Evolutionary conservation across 1,139 yeast species (phyloP), one percentile per base, ranked within the genome.

Genomic region (Suhomyces guaymorum): DNA sequence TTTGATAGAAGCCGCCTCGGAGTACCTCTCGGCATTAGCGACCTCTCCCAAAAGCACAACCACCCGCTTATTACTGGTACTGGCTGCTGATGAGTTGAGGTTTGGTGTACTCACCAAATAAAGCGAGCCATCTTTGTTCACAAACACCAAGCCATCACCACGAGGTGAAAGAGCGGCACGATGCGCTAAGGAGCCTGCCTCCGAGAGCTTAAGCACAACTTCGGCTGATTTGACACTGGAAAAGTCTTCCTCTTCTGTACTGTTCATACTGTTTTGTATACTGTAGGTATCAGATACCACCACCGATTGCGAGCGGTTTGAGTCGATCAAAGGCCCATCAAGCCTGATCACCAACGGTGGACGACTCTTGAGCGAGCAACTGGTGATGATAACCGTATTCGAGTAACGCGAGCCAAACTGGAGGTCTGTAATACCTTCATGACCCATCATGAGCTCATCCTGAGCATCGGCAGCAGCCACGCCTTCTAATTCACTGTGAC

Each of bases 341-440:
- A 70, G 49, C 18, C 64, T 46, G 7, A 66, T 48, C 26, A 70
- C 59, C 12, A 64, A 41, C 1, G 74, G 67, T 1, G 73, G 72
- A 20, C 67, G 45, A 31, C 51, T 50, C 26, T 60, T 64, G 34
- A 69, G 53, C 2, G 72, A 62, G 32, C 72, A 65, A 7, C 68
- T 61, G 0, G 73, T 55, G 10, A 68, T 44, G 5, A 70, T 48
- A 5, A 70, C 45, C 10, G 70, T 60, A 43, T 68, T 68, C 24
- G 70, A 55, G 31, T 40, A 44, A 10, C 58, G 51, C 7, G 54
- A 49, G 1, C 74, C 74, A 56, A 89, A 83, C 39, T 76, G 75
- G n/a, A 86, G 65, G 43, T 82, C 87, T 0, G 97, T 90, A 29
- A 89, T 84, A 1, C 97, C 97, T 54, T 90, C 97, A 43, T 83